Base-by-base conservation (phyloP, 164 flowering plant species). In the Buxus sempervirens region DNA sequence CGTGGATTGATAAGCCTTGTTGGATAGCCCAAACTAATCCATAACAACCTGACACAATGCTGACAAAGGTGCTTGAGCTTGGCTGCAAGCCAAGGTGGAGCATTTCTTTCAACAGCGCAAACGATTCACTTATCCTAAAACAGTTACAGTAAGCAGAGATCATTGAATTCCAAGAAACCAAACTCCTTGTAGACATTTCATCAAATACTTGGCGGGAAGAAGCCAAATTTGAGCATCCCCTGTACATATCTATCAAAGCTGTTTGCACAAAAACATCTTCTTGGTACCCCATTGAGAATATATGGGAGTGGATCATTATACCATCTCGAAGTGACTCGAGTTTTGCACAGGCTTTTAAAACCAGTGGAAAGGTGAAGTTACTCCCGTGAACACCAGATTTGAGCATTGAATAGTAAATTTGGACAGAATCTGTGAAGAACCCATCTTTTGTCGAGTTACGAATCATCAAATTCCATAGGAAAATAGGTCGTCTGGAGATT, bases 101-200 rank as follows among this genome's bases (percentile, higher is more conserved):
- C 81, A 82, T 76, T 64, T 72, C 69, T 62, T 72, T 77, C 18
- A 82, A 63, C n/a, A 79, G 38, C 54, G 4, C 10, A 25, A 82
- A 18, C 1, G 80, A 77, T 48, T 77, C 77, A 7, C 67, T 20
- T 0, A 66, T 51, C 38, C 9, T 54, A 28, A 25, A 69, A 60
- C 41, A 27, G 22, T 72, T 72, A 51, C 69, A 73, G 53, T 79
- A 76, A 13, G 75, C 79, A 54, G 81, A 67, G 51, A 82, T 73
- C 70, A 79, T 77, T 9, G 79, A 61, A 56, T 79, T 79, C 79
- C 78, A 81, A 55, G 82, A 66, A 55, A 78, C 73, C 15, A 72
- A 36, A 58, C 60, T 81, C 75, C 65, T 72, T 0, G 58, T 0
- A 9, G 76, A 61, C 81, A 79, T 82, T 79, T 82, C 77, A 27